These are phyloP conservation scores for Globisporangium mamillatum DNA, from an alignment of 352 stramenopile species.

Conservation along the genomic window DNA sequence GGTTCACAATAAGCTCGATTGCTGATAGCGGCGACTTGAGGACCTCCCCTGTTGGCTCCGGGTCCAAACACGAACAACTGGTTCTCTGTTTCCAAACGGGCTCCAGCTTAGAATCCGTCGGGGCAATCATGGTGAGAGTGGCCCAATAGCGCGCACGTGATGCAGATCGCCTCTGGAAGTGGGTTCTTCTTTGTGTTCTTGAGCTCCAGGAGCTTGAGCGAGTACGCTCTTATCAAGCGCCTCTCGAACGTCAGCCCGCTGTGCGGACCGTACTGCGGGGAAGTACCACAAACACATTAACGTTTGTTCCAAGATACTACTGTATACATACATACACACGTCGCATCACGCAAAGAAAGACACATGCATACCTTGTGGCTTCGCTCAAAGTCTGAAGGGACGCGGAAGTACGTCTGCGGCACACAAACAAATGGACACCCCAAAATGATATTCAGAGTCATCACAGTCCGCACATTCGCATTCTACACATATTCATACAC, in stretches of 20 bases:
- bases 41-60: neutral
- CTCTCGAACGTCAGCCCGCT: constrained; percentile 60
- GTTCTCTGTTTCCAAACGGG: neutral
- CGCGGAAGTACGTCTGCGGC: constrained; percentile 38
- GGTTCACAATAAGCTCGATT: neutral
- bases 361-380: constrained; percentile 32
- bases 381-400: constrained; percentile 50
- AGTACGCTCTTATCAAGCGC: constrained; percentile 54
- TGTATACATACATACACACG: neutral
- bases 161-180: constrained; percentile 40
- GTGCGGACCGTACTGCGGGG: constrained; percentile 49
- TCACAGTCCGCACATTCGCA: neutral
- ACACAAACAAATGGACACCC: neutral
- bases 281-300: neutral
- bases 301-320: neutral
- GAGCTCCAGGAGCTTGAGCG: constrained; percentile 37
- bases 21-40: neutral
- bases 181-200: constrained; percentile 22
- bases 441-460: neutral
- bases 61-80: neutral
- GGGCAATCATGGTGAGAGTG: constrained; percentile 53
- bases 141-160: constrained; percentile 45
- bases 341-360: neutral
- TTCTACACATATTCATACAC: neutral
- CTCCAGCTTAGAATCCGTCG: constrained; percentile 41